A percentile compares a stretch with the other conserved stretches of the same genome.
Conservation (phyloP, 164 flowering plant species). For the Saururus chinensis region DNA sequence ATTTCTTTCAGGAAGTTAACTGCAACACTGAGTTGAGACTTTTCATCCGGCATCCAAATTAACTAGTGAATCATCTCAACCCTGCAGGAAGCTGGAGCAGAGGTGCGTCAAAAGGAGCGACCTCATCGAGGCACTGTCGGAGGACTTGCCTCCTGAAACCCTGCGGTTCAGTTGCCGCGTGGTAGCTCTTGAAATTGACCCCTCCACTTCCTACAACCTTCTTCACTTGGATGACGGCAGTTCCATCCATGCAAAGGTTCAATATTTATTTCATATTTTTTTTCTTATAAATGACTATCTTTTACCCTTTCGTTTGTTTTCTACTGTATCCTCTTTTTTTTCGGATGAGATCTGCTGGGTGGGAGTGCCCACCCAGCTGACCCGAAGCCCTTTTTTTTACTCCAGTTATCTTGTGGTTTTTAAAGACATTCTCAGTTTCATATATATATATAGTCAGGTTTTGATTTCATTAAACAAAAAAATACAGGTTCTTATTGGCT, state of each 20-base stretch:
- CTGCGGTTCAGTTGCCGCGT: slow-evolving; percentile 24
- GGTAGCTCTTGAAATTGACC: slow-evolving; percentile 19
- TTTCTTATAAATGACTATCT: too few relatives aligned
- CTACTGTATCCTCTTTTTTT: not conserved
- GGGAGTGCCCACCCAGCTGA: too few relatives aligned
- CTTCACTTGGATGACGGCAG: slow-evolving; percentile 31
- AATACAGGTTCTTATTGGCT: slow-evolving; percentile 42
- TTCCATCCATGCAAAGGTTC: slow-evolving; percentile 30
- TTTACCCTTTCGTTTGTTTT: not conserved
- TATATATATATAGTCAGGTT: too few relatives aligned
- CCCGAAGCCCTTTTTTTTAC: too few relatives aligned
- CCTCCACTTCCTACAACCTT: slow-evolving; percentile 13
- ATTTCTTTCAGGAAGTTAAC: too few relatives aligned
- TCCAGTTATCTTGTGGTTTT: too few relatives aligned
- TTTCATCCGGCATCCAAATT: too few relatives aligned
- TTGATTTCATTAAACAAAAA: too few relatives aligned
- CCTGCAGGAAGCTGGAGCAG: slow-evolving; percentile 23
- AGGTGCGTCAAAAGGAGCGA: slow-evolving; percentile 35
- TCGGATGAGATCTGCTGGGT: not conserved
- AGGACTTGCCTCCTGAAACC: slow-evolving; percentile 23
- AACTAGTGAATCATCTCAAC: too few relatives aligned
- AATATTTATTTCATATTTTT: not conserved
- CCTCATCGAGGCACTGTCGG: slow-evolving; percentile 20
- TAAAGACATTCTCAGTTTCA: too few relatives aligned
- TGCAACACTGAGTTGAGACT: not conserved